Conservation (phyloP, 2,329 filamentous ascomycete species). For the Madurella mycetomatis region DNA sequence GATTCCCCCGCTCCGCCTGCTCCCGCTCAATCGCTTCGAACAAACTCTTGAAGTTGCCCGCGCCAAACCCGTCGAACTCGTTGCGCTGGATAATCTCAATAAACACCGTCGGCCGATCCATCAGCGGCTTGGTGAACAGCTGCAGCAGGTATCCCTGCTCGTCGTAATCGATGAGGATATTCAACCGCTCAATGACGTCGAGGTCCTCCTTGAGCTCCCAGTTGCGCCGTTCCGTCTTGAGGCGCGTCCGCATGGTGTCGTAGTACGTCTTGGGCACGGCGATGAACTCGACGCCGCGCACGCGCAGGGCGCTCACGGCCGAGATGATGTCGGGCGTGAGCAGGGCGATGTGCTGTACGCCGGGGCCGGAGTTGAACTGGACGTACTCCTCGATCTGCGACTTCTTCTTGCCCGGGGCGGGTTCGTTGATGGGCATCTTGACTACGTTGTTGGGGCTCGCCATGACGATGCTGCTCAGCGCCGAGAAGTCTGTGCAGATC, state of each 20-base stretch:
- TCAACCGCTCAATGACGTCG: conserved; percentile 68
- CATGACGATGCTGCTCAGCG: conserved; percentile 88
- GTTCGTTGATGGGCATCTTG: conserved; percentile 99
- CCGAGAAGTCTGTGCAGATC: conserved; percentile 89
- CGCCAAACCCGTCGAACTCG: conserved; percentile 86
- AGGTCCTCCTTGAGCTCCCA: conserved; percentile 75
- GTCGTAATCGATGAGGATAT: conserved; percentile 93
- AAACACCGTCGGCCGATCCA: conserved; percentile 94
- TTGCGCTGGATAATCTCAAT: conserved; percentile 94
- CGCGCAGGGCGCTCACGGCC: conserved; percentile 71
- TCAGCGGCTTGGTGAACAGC: conserved; percentile 79
- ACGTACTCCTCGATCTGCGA: conserved; percentile 94
- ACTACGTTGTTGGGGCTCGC: conserved; percentile 76
- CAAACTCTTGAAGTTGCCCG: conserved; percentile 90
- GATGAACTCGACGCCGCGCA: conserved; percentile 92
- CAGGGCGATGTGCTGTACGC: conserved; percentile 91
- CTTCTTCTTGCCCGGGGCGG: conserved; percentile 82
- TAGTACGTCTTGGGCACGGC: conserved; percentile 85
- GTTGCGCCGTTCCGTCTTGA: conserved; percentile 57
- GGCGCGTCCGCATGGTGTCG: conserved; percentile 65
- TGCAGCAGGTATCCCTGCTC: conserved; percentile 79
- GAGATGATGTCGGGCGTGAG: conserved; percentile 75
- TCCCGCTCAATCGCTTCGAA: conserved; percentile 96
- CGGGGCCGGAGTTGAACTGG: conserved; percentile 81
- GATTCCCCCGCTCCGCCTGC: conserved; percentile 79